Percentiles rank a stretch among this genome's conserved stretches.
phyloP scores from a whole-genome alignment of 495 filamentous ascomycete species.

The Emericellopsis terricola region DNA sequence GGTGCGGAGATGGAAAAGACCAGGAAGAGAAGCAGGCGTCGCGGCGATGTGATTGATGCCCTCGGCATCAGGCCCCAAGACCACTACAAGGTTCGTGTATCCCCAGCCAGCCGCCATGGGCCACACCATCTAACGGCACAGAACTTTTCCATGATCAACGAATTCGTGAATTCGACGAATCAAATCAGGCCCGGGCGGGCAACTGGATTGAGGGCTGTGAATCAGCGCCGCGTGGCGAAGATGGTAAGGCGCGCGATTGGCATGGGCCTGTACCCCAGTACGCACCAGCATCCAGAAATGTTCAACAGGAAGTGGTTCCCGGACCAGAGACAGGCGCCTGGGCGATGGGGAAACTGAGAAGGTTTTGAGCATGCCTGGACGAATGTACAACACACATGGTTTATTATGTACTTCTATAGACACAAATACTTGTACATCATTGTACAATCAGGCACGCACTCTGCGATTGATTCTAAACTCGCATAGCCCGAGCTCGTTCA shows the following conservation, averaged over 20 bases:
- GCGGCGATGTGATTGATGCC: constrained; percentile 61
- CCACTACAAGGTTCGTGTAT: constrained; percentile 55
- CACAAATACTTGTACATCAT: constrained; percentile 4
- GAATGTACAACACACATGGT: constrained; percentile 5
- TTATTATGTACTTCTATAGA: constrained; percentile 8
- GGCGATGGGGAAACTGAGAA: constrained; percentile 1
- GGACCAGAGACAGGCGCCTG: not conserved
- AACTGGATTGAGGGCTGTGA: constrained; percentile 71
- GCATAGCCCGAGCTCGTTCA: constrained; percentile 16
- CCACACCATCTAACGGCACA: constrained; percentile 14
- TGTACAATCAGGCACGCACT: constrained; percentile 18
- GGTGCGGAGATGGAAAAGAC: constrained; percentile 55
- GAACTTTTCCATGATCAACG: constrained; percentile 88
- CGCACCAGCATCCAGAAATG: constrained; percentile 85
- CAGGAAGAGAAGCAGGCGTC: constrained; percentile 13
- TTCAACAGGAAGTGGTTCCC: constrained; percentile 21
- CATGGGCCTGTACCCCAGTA: constrained; percentile 79
- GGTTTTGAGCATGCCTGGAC: not conserved
- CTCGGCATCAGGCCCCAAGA: constrained; percentile 66
- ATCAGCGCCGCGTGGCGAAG: constrained; percentile 85
- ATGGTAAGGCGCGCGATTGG: constrained; percentile 78
- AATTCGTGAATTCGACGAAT: constrained; percentile 71
- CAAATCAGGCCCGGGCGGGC: constrained; percentile 55
- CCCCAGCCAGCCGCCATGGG: not conserved
- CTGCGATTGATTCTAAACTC: constrained; percentile 23